Evolutionary conservation across 352 stramenopile genomes (phyloP).

Genomic region (Halophytophthora batemanensis): DNA sequence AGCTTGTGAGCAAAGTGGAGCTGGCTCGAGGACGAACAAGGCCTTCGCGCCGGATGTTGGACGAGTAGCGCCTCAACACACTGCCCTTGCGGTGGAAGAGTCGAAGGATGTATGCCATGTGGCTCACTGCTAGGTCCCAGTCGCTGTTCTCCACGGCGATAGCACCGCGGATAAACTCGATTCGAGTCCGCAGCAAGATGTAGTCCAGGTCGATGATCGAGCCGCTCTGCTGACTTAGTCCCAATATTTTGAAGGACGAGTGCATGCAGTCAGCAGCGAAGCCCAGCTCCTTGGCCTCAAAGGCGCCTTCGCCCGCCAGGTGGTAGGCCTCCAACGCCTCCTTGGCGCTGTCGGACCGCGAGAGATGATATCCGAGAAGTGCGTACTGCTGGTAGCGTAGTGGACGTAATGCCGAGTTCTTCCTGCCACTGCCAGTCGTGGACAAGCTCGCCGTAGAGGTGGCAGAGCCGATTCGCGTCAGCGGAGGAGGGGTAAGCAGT

Average conservation of each 20-base stretch:
- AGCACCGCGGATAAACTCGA: slow-evolving; percentile 69
- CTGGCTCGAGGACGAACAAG: slow-evolving; percentile 24
- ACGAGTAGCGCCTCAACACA: slow-evolving; percentile 49
- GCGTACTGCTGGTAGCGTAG: slow-evolving; percentile 53
- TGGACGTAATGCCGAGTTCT: slow-evolving; percentile 4
- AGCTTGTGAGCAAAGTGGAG: slow-evolving; percentile 22
- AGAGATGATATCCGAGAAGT: slow-evolving; percentile 65
- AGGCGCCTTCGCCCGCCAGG: slow-evolving; percentile 50
- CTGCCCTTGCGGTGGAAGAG: slow-evolving; percentile 65
- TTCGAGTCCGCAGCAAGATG: slow-evolving; percentile 59
- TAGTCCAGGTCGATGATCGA: slow-evolving; percentile 58
- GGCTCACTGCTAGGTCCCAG: slow-evolving; percentile 53
- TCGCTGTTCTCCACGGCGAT: slow-evolving; percentile 75
- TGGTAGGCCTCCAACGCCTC: slow-evolving; percentile 58
- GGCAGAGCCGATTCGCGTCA: slow-evolving; percentile 6
- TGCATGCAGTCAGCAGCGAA: slow-evolving; percentile 77
- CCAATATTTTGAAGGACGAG: slow-evolving; percentile 66
- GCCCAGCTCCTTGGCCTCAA: slow-evolving; percentile 52
- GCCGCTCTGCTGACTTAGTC: slow-evolving; percentile 31
- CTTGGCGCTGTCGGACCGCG: slow-evolving; percentile 50
- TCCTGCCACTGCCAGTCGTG: background rate
- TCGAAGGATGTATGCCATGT: slow-evolving; percentile 63
- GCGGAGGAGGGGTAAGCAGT: slow-evolving; percentile 2
- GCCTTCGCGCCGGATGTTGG: slow-evolving; percentile 32
- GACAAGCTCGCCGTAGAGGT: slow-evolving; percentile 9